Evolutionary conservation across 805 yeast species (phyloP).

Genomic region (Yarrowia hollandica): DNA sequence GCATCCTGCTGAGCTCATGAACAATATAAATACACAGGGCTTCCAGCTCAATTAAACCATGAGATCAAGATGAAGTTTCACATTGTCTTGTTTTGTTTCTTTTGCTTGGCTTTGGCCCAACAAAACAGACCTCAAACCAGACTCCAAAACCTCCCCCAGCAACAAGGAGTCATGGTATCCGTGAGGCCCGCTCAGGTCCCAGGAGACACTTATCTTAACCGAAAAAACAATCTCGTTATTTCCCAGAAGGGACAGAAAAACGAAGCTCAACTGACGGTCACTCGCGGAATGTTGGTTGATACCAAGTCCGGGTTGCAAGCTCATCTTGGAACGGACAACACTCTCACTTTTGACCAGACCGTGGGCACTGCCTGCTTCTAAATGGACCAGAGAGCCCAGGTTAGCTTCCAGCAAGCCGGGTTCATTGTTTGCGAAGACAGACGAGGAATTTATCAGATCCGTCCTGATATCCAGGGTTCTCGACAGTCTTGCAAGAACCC

Average conservation of each 20-base stretch:
- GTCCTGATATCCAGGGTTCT: not conserved
- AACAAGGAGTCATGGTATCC: slow-evolving; percentile 1
- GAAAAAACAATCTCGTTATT: slow-evolving; percentile 9
- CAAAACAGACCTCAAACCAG: not conserved
- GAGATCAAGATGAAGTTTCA: not conserved
- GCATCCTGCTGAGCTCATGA: too few relatives aligned
- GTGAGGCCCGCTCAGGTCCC: slow-evolving; percentile 1
- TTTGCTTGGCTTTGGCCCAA: not conserved
- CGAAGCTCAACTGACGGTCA: not conserved
- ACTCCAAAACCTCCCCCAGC: not conserved
- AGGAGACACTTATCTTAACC: not conserved
- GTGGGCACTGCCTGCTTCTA: not conserved
- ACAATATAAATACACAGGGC: not conserved
- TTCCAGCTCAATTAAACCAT: not conserved
- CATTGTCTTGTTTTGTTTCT: slow-evolving; percentile 2
- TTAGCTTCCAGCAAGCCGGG: not conserved
- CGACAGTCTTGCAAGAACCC: slow-evolving; percentile 6
- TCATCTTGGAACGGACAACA: not conserved
- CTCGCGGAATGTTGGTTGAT: not conserved
- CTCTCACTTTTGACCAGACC: not conserved
- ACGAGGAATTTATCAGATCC: not conserved
- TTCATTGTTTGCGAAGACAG: slow-evolving; percentile 12
- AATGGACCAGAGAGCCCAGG: not conserved
- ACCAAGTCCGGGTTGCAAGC: not conserved
- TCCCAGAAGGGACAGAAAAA: slow-evolving; percentile 14